Evolutionary conservation across 352 stramenopile genomes (phyloP), one percentile per base, ranked within the genome.

Genomic region (Peronospora belbahrii): DNA sequence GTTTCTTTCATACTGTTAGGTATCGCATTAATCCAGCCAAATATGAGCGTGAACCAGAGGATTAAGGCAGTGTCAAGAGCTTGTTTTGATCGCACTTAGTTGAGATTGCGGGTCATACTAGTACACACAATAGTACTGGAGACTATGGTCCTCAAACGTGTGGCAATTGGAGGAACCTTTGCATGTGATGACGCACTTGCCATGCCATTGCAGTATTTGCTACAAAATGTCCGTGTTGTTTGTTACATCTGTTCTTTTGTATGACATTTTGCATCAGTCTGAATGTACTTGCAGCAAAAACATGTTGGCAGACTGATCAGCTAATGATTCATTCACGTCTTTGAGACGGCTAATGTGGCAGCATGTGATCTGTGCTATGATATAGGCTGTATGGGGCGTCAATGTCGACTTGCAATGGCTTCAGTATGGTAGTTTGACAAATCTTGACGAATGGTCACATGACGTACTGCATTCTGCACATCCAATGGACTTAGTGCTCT

Each of bases 11-110:
- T 55, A 23, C 28, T 50, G 24, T 38, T n/a, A 88, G 77, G 77
- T 88, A 86, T 59, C 77, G 77, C 50, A 84, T 88, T 14, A 67
- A 86, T 37, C 71, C 71, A 13, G 59, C 52, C 54, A 88, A 88
- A 52, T 88, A 88, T 50, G 65, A 83, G 6, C 58, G 61, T n/a
- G 62, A 70, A n/a, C 37, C 37, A 2, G 63, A 72, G n/a, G 67
- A 78, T 20, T 78, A 35, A 67, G 45, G 3, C 13, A 35, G 2
- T n/a, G n/a, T n/a, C 41, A 32, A 28, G 35, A 35, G 17, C 6
- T 50, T 20, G 8, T 46, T 3, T 19, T 20, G 8, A 33, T 65
- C 45, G 50, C 30, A 65, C 59, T 65, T 62, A 63, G 42, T 36
- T 38, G 44, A 54, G 58, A 15, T 50, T 8, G 17, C 9, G 6